phyloP scores from a whole-genome alignment of 257 asterid genomes.

The Primulina tabacum region DNA sequence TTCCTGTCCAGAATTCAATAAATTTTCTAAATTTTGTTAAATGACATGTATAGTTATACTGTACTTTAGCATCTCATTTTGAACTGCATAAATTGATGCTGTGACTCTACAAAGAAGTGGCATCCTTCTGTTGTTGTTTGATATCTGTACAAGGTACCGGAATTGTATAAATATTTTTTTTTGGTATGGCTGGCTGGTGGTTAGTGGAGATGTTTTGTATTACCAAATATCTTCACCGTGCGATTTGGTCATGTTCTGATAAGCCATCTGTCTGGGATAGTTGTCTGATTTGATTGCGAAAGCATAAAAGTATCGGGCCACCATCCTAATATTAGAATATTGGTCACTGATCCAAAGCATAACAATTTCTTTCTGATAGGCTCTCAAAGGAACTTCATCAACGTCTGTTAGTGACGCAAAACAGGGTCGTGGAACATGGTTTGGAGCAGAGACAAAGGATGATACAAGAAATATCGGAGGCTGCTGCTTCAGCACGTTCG shows the following conservation, averaged over 20 bases:
- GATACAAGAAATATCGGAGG: conserved; percentile 56
- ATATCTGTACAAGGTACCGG: neutral
- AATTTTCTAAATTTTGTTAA: neutral
- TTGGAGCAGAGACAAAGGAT: conserved; percentile 49
- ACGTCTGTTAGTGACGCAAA: conserved; percentile 43
- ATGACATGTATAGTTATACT: neutral
- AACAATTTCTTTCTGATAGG: conserved; percentile 35
- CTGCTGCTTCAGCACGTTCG: conserved; percentile 86
- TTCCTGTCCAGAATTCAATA: neutral
- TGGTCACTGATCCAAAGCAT: neutral
- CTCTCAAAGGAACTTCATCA: conserved; percentile 63
- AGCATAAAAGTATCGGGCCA: neutral
- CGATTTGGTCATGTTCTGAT: neutral
- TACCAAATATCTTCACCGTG: neutral
- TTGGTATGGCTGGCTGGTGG: neutral
- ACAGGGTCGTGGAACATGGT: conserved; percentile 51
- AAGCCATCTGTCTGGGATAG: neutral
- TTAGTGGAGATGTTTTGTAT: neutral
- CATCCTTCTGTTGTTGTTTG: neutral
- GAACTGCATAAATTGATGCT: neutral
- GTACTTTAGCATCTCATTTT: neutral
- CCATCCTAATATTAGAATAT: no score
- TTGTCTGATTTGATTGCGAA: conserved; percentile 16
- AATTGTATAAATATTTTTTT: no score
- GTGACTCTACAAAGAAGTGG: neutral